phyloP scores from a whole-genome alignment of 1,139 yeast species.

The Blastobotrys petasosporus region DNA sequence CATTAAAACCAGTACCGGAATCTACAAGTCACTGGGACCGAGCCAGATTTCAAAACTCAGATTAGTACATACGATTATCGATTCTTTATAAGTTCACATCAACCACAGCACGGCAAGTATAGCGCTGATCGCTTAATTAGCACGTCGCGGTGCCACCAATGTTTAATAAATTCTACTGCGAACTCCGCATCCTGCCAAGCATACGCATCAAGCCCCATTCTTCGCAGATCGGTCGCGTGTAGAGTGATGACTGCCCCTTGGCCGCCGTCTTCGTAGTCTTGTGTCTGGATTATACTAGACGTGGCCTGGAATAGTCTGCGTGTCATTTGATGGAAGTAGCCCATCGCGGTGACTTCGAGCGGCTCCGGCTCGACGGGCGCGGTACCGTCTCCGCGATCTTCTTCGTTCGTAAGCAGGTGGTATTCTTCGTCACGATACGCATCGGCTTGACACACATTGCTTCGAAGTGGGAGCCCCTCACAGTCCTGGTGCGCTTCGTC shows the following conservation, averaged over 20 bases:
- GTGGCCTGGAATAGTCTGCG: conserved; percentile 24
- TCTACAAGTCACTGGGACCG: too few relatives aligned
- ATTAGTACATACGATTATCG: not conserved
- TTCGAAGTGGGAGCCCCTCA: conserved; percentile 19
- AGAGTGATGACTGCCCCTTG: conserved; percentile 36
- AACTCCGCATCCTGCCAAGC: conserved; percentile 52
- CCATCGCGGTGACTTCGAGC: conserved; percentile 23
- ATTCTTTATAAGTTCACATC: not conserved
- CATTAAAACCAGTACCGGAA: too few relatives aligned
- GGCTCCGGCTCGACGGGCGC: conserved; percentile 3
- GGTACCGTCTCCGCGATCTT: not conserved
- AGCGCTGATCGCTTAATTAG: too few relatives aligned
- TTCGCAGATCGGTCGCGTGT: conserved; percentile 45
- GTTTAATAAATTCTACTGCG: conserved; percentile 45
- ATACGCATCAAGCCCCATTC: conserved; percentile 74
- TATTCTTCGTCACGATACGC: too few relatives aligned
- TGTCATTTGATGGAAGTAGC: conserved; percentile 30
- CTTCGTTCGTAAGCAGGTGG: not conserved
- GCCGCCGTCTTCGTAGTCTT: conserved; percentile 17
- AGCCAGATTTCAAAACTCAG: too few relatives aligned
- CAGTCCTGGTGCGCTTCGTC: conserved; percentile 34
- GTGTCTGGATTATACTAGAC: conserved; percentile 17
- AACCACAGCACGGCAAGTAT: too few relatives aligned
- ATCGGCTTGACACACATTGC: not conserved
- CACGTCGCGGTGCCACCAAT: conserved; percentile 47